Percentiles rank a stretch among this genome's conserved stretches.
Conservation (phyloP, 1,139 yeast species). For the Yamadazyma diospyri region DNA sequence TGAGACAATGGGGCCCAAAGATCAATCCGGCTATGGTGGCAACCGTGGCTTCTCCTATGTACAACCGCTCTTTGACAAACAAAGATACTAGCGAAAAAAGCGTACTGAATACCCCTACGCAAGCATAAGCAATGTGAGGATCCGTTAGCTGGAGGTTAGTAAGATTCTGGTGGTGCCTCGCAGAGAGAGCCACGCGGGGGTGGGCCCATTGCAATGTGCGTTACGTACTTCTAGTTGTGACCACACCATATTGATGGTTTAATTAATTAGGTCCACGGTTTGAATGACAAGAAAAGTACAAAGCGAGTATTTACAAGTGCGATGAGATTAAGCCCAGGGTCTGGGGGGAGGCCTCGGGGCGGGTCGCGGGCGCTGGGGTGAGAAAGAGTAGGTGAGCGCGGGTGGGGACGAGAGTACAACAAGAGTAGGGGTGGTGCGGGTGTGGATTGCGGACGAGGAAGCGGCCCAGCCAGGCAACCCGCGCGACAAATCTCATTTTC, state of each 20-base stretch:
- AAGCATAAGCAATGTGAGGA: conserved; percentile 88
- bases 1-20: conserved; percentile 87
- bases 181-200: neutral
- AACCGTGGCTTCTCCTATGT: conserved; percentile 94
- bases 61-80: conserved; percentile 82
- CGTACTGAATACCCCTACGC: conserved; percentile 86
- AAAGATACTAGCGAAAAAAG: conserved; percentile 85
- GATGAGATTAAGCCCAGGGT: too few species aligned
- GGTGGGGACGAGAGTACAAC: too few species aligned
- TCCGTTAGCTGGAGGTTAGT: conserved; percentile 29
- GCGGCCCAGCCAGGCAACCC: too few species aligned
- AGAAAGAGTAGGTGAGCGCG: too few species aligned
- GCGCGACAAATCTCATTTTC: neutral
- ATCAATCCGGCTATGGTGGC: conserved; percentile 90
- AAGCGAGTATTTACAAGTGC: neutral
- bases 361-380: neutral
- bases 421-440: too few species aligned
- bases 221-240: conserved; percentile 37
- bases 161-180: too few species aligned
- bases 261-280: too few species aligned
- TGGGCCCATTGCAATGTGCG: too few species aligned
- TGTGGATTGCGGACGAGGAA: too few species aligned
- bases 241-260: conserved; percentile 39
- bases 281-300: conserved; percentile 4
- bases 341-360: neutral